A percentile compares a stretch with the other conserved stretches of the same genome.
Evolutionary conservation across 1,139 yeast genomes (phyloP).

Genomic region (Pichia sp.): DNA sequence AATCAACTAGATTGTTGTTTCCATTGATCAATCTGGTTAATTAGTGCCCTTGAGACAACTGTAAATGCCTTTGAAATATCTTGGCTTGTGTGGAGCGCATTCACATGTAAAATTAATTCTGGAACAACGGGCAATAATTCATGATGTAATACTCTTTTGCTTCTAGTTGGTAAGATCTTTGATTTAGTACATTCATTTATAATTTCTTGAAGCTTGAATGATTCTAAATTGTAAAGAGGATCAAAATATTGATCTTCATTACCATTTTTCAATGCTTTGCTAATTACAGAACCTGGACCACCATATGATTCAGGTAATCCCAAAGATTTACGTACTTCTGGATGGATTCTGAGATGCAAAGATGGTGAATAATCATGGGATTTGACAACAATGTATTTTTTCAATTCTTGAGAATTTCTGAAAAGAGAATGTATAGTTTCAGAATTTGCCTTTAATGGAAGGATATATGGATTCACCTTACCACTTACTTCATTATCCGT

Average conservation of each 20-base stretch:
- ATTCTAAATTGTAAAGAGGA: constrained; percentile 49
- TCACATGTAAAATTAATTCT: constrained; percentile 55
- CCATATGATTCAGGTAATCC: constrained; percentile 44
- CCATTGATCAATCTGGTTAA: constrained; percentile 12
- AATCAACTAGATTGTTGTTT: not conserved
- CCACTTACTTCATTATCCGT: constrained; percentile 22
- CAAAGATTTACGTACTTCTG: constrained; percentile 34
- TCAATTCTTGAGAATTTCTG: constrained; percentile 25
- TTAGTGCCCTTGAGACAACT: constrained; percentile 17
- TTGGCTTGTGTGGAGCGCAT: constrained; percentile 41
- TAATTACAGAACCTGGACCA: constrained; percentile 24
- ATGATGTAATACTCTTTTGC: constrained; percentile 61
- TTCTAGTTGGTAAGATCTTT: constrained; percentile 59
- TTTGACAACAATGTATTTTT: constrained; percentile 37
- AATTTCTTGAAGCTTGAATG: constrained; percentile 52
- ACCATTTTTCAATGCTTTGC: constrained; percentile 23
- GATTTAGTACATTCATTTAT: constrained; percentile 44
- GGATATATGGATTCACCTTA: constrained; percentile 16
- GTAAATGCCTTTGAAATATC: constrained; percentile 36
- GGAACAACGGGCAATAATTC: constrained; percentile 75
- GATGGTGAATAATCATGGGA: constrained; percentile 61
- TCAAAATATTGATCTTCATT: constrained; percentile 25
- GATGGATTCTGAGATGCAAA: constrained; percentile 49
- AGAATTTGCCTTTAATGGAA: constrained; percentile 25
- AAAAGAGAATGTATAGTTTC: constrained; percentile 32